A percentile compares a stretch with the other conserved stretches of the same genome.
Evolutionary conservation across 176 grass and related monocot genomes (phyloP).

Genomic region (Pontederia crassipes): DNA sequence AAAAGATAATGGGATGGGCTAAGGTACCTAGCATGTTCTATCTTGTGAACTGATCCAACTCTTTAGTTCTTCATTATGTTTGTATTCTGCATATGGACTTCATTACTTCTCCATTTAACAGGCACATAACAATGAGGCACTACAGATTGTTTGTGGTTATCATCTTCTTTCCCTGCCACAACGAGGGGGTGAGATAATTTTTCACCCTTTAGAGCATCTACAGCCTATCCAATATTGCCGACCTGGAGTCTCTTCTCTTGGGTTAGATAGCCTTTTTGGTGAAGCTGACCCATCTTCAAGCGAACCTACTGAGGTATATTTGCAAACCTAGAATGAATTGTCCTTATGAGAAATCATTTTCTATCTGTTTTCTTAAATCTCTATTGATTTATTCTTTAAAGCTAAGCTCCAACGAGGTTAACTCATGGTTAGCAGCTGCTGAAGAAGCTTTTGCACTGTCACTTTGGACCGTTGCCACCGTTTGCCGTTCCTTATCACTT

Average conservation of each 20-base stretch:
- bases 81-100: slow-evolving; percentile 19
- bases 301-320: slow-evolving; percentile 57
- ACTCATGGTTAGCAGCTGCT: slow-evolving; percentile 53
- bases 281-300: slow-evolving; percentile 22
- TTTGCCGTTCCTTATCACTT: slow-evolving; percentile 77
- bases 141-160: slow-evolving; percentile 97
- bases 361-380: slow-evolving; percentile 3
- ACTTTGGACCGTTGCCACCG: slow-evolving; percentile 69
- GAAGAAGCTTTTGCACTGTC: slow-evolving; percentile 91
- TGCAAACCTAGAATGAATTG: slow-evolving; percentile 1
- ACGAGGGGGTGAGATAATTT: slow-evolving; percentile 72
- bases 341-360: not conserved
- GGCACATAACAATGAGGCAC: slow-evolving; percentile 82
- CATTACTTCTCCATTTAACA: slow-evolving; percentile 23
- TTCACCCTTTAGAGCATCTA: slow-evolving; percentile 80
- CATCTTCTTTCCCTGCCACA: slow-evolving; percentile 71
- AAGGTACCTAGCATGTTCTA: slow-evolving; percentile 59
- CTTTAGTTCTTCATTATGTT: not conserved
- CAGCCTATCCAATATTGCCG: slow-evolving; percentile 75
- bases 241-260: slow-evolving; percentile 47
- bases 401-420: slow-evolving; percentile 37
- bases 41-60: not conserved
- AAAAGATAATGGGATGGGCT: slow-evolving; percentile 92
- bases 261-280: slow-evolving; percentile 31
- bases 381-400: slow-evolving; percentile 18